Base-by-base conservation (phyloP, 2,329 filamentous ascomycete genomes). In the Lasiodiplodia sp. region DNA sequence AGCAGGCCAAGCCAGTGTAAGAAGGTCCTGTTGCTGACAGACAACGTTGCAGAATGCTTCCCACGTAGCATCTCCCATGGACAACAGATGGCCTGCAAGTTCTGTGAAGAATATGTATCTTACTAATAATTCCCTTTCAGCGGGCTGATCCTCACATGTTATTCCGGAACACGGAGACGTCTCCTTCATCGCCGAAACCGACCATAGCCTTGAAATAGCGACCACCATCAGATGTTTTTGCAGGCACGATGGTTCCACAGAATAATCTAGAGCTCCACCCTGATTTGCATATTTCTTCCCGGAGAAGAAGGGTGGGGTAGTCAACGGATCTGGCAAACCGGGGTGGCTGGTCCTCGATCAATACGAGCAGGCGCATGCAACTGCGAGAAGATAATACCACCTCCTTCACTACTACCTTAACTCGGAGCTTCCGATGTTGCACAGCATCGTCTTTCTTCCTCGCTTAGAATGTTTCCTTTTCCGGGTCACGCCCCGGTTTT, bases 401-500 rank as follows among this genome's bases (percentile, higher is more conserved):
- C 31, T 34, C 31, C 31, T 34, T 34, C 31, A 8, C 31, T 34
- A 34, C 31, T 34, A 34, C 31, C 31, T 34, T 34, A 34, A 34
- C 31, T 34, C 31, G 31, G 31, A 10, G 31, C 31, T 34, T n/a
- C 44, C 18, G 44, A 47, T 14, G n/a, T 78, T 80, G 67, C 72
- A 74, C 63, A 75, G 74, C n/a, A 57, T 69, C 23, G 77, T 76
- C 66, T 71, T 76, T 66, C 8, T 18, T 18, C 40, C 44, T 47
- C 44, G 0, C 69, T 80, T 16, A 79, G 74, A 31, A 53, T 81
- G 11, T 74, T 75, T 37, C 77, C 78, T 69, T 63, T 76, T 1
- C 78, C 78, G 2, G 79, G 79, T 10, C 78, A 80, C 66, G 80
- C 78, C 2, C 77, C 0, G 78, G 78, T 1, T 58, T 80, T 73